Evolutionary conservation across 2,329 filamentous ascomycete genomes (phyloP).

Genomic region (Colletotrichum truncatum): DNA sequence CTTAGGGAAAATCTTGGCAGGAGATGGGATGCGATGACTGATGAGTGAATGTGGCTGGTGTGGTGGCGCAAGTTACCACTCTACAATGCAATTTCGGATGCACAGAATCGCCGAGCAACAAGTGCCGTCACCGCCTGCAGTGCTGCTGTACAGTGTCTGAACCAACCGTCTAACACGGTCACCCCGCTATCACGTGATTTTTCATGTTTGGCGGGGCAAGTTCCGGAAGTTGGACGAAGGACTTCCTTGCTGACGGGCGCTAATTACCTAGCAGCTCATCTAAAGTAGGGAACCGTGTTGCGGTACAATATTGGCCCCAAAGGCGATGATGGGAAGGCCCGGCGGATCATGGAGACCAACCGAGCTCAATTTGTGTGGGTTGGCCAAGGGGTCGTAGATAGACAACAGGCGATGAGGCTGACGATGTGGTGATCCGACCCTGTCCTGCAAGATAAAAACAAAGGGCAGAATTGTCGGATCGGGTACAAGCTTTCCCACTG

Average conservation of each 20-base stretch:
- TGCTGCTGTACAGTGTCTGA: conserved; percentile 5
- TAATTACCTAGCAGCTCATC: conserved; percentile 2
- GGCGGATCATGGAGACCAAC: conserved; percentile 21
- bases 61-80: background rate
- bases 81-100: no score
- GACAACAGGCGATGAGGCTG: background rate
- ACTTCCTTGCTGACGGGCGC: conserved; percentile 7
- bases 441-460: background rate
- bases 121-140: background rate
- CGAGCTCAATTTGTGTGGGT: conserved; percentile 8
- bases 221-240: conserved; percentile 11
- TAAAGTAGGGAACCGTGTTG: conserved; percentile 1
- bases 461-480: background rate
- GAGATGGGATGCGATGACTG: no score
- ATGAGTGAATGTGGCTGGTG: background rate
- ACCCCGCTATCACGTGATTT: conserved; percentile 28
- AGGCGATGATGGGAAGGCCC: conserved; percentile 27
- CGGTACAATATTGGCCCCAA: conserved; percentile 14
- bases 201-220: conserved; percentile 20
- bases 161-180: background rate
- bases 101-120: background rate
- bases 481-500: background rate
- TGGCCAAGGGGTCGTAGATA: background rate
- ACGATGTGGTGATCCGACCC: background rate
- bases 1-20: background rate